Evolutionary conservation across 805 yeast genomes (phyloP).

Genomic region (Lipomyces japonicus): DNA sequence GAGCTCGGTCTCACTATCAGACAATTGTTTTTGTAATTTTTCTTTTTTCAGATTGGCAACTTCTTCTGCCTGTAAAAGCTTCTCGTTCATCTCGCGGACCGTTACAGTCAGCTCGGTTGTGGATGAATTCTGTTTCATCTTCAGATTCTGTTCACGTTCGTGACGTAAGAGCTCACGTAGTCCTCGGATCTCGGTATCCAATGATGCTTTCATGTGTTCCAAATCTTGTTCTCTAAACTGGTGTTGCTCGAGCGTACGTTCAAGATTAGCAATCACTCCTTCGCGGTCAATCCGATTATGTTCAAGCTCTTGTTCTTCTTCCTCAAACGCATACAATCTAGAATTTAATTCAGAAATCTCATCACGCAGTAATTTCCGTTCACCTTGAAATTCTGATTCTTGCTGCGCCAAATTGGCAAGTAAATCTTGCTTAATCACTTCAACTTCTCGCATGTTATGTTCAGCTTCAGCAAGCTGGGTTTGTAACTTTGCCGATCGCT

Average conservation of each 20-base stretch:
- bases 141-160: slow-evolving; percentile 10
- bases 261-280: slow-evolving; percentile 23
- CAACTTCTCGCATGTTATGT: slow-evolving; percentile 32
- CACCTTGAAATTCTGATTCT: slow-evolving; percentile 56
- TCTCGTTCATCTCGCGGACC: slow-evolving; percentile 2
- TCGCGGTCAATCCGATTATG: slow-evolving; percentile 21
- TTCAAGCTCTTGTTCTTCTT: slow-evolving; percentile 33
- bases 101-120: background rate
- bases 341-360: slow-evolving; percentile 49
- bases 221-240: slow-evolving; percentile 36
- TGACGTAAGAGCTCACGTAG: slow-evolving; percentile 15
- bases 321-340: slow-evolving; percentile 51
- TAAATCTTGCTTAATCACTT: slow-evolving; percentile 55
- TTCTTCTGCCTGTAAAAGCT: background rate
- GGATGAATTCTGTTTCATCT: background rate
- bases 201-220: slow-evolving; percentile 11
- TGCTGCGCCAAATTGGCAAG: slow-evolving; percentile 64
- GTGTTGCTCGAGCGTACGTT: slow-evolving; percentile 30
- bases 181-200: slow-evolving; percentile 19
- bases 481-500: slow-evolving; percentile 45
- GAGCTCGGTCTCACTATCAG: background rate
- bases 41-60: background rate
- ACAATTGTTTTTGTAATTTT: background rate
- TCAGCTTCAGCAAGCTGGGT: slow-evolving; percentile 35
- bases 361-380: slow-evolving; percentile 47